phyloP scores from a whole-genome alignment of 441 rosid species.

The Gossypium davidsonii region DNA sequence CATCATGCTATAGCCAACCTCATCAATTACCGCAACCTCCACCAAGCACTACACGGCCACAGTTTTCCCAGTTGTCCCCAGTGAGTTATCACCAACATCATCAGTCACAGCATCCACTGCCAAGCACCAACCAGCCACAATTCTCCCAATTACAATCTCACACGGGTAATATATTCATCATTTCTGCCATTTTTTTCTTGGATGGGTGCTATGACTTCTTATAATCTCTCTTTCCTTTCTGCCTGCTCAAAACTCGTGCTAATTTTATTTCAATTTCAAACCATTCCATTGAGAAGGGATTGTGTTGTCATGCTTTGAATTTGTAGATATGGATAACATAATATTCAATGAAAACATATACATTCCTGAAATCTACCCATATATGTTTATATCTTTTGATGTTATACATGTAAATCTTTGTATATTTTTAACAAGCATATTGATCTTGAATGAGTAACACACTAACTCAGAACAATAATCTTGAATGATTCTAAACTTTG shows the following conservation, averaged over 20 bases:
- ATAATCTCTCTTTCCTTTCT: neutral
- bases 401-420: neutral
- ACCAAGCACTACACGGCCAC: conserved; percentile 17
- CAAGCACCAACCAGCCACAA: conserved; percentile 20
- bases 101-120: conserved; percentile 20
- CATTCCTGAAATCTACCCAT: neutral
- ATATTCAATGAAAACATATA: conserved; percentile 1
- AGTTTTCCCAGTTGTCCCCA: conserved; percentile 16
- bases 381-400: neutral
- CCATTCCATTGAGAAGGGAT: neutral
- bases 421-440: neutral
- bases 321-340: neutral
- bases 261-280: neutral
- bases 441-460: neutral
- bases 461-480: neutral
- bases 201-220: neutral
- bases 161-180: conserved; percentile 8
- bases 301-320: neutral
- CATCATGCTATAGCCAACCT: conserved; percentile 16
- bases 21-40: conserved; percentile 20
- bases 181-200: neutral
- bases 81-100: conserved; percentile 12
- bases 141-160: conserved; percentile 17
- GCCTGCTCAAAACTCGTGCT: neutral
- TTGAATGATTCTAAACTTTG: neutral